Percentiles rank a stretch among this genome's conserved stretches.
These are phyloP conservation scores for Geranomyces variabilis DNA, from an alignment of 192 early-diverging fungal species.

Conservation along the genomic window DNA sequence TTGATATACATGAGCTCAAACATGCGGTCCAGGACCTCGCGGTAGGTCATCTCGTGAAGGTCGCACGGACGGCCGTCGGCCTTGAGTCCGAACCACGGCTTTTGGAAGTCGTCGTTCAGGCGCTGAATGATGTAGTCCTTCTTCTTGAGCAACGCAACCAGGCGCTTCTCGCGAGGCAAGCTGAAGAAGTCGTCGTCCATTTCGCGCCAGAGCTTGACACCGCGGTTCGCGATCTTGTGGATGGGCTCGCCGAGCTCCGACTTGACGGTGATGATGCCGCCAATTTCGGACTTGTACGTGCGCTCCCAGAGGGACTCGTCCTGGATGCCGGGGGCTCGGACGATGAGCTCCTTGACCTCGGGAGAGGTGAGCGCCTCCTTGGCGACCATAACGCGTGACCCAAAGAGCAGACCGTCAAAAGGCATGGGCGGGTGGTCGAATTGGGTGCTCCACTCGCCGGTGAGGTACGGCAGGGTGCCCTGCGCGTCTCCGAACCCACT, in stretches of 20 bases:
- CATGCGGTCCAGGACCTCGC: slow-evolving; percentile 81
- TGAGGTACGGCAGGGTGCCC: slow-evolving; percentile 87
- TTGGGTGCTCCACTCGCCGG: slow-evolving; percentile 85
- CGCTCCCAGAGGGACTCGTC: slow-evolving; percentile 83
- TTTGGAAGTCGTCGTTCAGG: slow-evolving; percentile 88
- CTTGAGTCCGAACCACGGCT: slow-evolving; percentile 94
- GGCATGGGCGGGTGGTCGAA: slow-evolving; percentile 92
- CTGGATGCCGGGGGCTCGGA: slow-evolving; percentile 73
- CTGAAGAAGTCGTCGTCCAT: slow-evolving; percentile 79
- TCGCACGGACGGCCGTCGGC: slow-evolving; percentile 72
- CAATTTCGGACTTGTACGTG: slow-evolving; percentile 74
- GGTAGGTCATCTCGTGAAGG: slow-evolving; percentile 92
- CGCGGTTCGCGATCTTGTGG: slow-evolving; percentile 88
- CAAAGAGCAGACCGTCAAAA: slow-evolving; percentile 91
- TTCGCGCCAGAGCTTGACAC: slow-evolving; percentile 76
- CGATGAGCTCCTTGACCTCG: slow-evolving; percentile 87
- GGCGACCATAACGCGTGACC: slow-evolving; percentile 96
- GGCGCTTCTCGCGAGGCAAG: slow-evolving; percentile 81
- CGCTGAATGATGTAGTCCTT: slow-evolving; percentile 85
- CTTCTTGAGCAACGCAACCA: slow-evolving; percentile 71
- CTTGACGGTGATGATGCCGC: slow-evolving; percentile 82
- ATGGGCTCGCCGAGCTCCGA: slow-evolving; percentile 94
- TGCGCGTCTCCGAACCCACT: slow-evolving; percentile 87
- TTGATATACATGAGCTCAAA: slow-evolving; percentile 79
- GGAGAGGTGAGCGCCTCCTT: slow-evolving; percentile 80